Evolutionary conservation across 164 flowering plant genomes (phyloP).

Genomic region (Tetracentron sinense): DNA sequence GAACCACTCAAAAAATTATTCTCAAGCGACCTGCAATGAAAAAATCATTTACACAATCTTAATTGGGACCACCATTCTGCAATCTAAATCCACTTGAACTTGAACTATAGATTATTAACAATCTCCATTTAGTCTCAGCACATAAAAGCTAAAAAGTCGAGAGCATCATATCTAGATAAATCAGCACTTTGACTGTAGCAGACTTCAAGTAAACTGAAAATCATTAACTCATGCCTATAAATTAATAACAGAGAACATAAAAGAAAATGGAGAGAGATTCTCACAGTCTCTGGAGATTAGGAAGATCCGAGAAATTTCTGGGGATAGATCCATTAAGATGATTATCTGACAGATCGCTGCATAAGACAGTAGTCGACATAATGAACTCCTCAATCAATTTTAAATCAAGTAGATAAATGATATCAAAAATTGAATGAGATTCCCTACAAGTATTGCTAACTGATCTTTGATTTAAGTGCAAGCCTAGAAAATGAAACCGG

Average conservation of each 20-base stretch:
- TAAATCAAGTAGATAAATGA: not conserved
- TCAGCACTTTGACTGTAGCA: too few relatives aligned
- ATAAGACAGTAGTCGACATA: slow-evolving; percentile 16
- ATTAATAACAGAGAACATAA: not conserved
- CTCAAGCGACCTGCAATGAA: slow-evolving; percentile 47
- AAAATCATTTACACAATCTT: slow-evolving; percentile 8
- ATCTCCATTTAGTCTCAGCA: too few relatives aligned
- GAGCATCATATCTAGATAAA: too few relatives aligned
- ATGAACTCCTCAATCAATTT: not conserved
- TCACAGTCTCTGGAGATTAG: slow-evolving; percentile 73
- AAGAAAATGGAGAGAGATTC: slow-evolving; percentile 16
- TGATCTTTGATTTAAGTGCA: not conserved
- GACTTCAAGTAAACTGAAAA: too few relatives aligned
- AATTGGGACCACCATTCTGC: not conserved
- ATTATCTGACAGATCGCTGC: slow-evolving; percentile 75
- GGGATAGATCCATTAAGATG: slow-evolving; percentile 68
- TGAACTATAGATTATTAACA: too few relatives aligned
- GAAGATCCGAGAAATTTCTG: slow-evolving; percentile 52
- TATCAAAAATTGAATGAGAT: not conserved
- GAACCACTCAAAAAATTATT: slow-evolving; percentile 53
- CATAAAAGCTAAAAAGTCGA: not conserved
- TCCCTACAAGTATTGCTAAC: not conserved
- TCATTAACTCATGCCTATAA: not conserved
- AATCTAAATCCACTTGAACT: not conserved
- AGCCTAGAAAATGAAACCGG: too few relatives aligned